These are phyloP conservation scores for Agapanthus africanus DNA, from an alignment of 106 monocot genomes.

Conservation along the genomic window DNA sequence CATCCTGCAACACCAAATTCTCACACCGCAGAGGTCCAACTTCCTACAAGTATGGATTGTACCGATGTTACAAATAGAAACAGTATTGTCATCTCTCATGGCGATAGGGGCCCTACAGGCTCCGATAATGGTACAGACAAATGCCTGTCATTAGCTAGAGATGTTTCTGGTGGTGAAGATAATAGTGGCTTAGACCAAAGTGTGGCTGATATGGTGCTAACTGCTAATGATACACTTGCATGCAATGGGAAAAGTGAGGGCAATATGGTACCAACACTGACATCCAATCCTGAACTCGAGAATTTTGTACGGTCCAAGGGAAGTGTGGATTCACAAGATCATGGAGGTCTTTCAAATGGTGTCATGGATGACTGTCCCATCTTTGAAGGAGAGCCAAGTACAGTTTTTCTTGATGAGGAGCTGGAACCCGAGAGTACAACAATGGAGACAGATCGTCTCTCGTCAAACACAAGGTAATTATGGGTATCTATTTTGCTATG, in stretches of 20 bases:
- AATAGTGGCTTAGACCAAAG: slow-evolving; percentile 1
- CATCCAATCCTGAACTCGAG: slow-evolving; percentile 16
- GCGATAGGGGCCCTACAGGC: background rate
- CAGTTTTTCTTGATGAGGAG: slow-evolving; percentile 94
- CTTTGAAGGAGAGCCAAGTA: slow-evolving; percentile 51
- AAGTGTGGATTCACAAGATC: slow-evolving; percentile 8
- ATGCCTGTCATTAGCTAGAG: background rate
- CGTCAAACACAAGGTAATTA: slow-evolving; percentile 42
- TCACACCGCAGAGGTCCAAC: slow-evolving; percentile 15
- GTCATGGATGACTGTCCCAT: slow-evolving; percentile 17
- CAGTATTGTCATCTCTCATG: background rate
- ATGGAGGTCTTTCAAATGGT: slow-evolving; percentile 26
- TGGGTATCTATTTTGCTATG: background rate
- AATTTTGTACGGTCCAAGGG: slow-evolving; percentile 3
- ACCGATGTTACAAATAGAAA: slow-evolving; percentile 9
- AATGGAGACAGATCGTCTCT: slow-evolving; percentile 20
- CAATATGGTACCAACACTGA: background rate
- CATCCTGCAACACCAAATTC: slow-evolving; percentile 8
- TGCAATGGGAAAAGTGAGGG: slow-evolving; percentile 5
- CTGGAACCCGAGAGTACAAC: slow-evolving; percentile 52
- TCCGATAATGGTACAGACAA: slow-evolving; percentile 14
- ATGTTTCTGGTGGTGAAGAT: slow-evolving; percentile 15
- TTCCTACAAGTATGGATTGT: background rate
- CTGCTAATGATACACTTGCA: slow-evolving; percentile 8
- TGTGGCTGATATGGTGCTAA: slow-evolving; percentile 8